Base-by-base conservation (phyloP, 2,329 filamentous ascomycete species). In the Zasmidium angulare region DNA sequence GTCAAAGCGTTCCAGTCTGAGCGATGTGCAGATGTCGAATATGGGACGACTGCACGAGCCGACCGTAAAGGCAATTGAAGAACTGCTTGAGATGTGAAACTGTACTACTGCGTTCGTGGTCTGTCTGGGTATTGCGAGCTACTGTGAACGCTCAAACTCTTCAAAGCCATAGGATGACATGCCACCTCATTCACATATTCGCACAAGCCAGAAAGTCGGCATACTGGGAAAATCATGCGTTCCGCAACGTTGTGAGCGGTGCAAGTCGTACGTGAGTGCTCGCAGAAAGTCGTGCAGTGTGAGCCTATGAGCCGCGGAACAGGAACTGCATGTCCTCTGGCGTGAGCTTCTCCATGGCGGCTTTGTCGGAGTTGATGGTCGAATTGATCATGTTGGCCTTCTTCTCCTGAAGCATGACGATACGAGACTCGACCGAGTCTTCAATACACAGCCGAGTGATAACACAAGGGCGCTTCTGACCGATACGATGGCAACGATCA, bases 301-400 rank as follows among this genome's bases (percentile, higher is more conserved):
- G n/a, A n/a, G 11, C 14, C n/a, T 51, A 87, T 51, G 78, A 82
- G 52, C 92, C 93, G 36, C 93, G 86, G 84, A 99, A 99, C 65
- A 99, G 80, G 77, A 99, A 99, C 76, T 96, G 90, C 84, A 99
- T 89, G 72, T 99, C 95, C 74, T 93, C 89, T 0, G 91, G 88
- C 14, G 87, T 96, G 62, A 99, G 79, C 57, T 92, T 93, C 73
- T 98, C 91, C 85, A 98, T 90, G 0, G 93, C 91, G 49, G 89
- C 84, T 68, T 95, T 89, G 72, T 98, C 93, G 47, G 91, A 89
- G 75, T 98, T 97, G 75, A 99, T 93, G 0, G 95, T 99, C 24
- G 92, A 93, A 68, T 93, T 91, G 71, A 99, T 99, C 90, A 99
- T 93, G 72, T 89, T 93, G 0, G 93, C 92, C 79, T 99, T 99